Conservation (phyloP, 139 green algal genomes). For the Closterium sp. region DNA sequence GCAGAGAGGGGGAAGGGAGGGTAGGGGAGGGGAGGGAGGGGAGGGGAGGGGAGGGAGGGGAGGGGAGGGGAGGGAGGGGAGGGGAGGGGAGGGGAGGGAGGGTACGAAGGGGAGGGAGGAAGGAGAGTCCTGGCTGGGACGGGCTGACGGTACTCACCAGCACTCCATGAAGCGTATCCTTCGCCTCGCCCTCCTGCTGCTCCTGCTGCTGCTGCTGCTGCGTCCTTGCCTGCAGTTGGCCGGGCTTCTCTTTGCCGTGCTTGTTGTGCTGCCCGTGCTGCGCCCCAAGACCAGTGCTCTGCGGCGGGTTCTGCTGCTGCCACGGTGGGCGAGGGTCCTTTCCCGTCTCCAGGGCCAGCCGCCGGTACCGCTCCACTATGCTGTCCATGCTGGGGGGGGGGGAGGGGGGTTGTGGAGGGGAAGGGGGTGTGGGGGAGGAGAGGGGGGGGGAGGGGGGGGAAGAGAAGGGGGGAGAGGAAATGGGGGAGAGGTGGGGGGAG, state of each 20-base stretch:
- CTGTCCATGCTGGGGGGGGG: background rate
- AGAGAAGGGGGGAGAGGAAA: too few species aligned
- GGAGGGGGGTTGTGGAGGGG: too few species aligned
- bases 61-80: too few species aligned
- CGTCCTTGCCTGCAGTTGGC: background rate
- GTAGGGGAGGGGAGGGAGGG: too few species aligned
- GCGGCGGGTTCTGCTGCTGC: background rate
- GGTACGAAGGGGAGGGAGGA: too few species aligned
- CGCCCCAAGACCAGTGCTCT: background rate
- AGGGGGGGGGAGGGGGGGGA: too few species aligned
- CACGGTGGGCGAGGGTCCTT: background rate
- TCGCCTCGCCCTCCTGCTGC: background rate
- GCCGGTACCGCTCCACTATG: background rate
- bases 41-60: too few species aligned
- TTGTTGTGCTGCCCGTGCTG: background rate
- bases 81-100: too few species aligned
- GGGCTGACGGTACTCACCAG: background rate
- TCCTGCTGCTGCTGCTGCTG: background rate
- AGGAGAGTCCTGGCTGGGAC: too few species aligned
- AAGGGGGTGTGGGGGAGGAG: too few species aligned
- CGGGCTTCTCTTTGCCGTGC: background rate
- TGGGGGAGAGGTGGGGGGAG: too few species aligned
- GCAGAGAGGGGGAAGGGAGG: too few species aligned
- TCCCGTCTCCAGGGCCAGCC: background rate
- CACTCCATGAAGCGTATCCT: background rate